Evolutionary conservation across 2,329 filamentous ascomycete genomes (phyloP), one percentile per base, ranked within the genome.

Genomic region (Fusarium nisikadoi): DNA sequence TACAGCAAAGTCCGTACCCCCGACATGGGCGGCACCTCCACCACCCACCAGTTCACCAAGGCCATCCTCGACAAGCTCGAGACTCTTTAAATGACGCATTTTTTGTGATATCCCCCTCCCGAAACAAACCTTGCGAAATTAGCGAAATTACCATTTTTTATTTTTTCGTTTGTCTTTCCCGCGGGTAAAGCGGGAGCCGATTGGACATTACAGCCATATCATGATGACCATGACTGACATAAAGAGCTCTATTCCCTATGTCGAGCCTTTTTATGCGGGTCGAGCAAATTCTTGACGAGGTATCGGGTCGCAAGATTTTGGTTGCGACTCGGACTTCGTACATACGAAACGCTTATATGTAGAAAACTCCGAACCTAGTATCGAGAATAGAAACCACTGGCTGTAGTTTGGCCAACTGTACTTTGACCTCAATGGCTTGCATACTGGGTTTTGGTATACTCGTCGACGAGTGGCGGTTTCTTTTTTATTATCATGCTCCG

Each of bases 1-100:
- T 65, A 80, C 77, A 96, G 94, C 82, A 92, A 94, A 85, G 88
- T 90, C 80, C 92, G 95, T 83, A 99, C 96, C 74, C 92, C 93
- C 79, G 96, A 99, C 81, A 98, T 99, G 96, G 95, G 95, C 81
- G 96, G 96, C 82, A 86, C 91, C 75, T 90, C 90, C 80, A 94
- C 93, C 78, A 99, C 95, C 73, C 91, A 98, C 85, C 91, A 98
- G 83, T 99, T 98, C 87, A 98, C 96, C 79, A 89, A 92, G 79
- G 95, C 96, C 78, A 93, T 99, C 80, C 89, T 99, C 80, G 90
- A 95, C 87, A 94, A 96, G 89, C 97, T 99, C 94, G 95, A 98
- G 88, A 85, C 86, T 77, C 79, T 91, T 82, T 92, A 89, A 88
- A 81, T 53, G 45, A 58, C 72, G 63, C 59, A 63, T 72, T 25